Base-by-base conservation (phyloP, 352 stramenopile genomes). In the Aphanomyces astaci region DNA sequence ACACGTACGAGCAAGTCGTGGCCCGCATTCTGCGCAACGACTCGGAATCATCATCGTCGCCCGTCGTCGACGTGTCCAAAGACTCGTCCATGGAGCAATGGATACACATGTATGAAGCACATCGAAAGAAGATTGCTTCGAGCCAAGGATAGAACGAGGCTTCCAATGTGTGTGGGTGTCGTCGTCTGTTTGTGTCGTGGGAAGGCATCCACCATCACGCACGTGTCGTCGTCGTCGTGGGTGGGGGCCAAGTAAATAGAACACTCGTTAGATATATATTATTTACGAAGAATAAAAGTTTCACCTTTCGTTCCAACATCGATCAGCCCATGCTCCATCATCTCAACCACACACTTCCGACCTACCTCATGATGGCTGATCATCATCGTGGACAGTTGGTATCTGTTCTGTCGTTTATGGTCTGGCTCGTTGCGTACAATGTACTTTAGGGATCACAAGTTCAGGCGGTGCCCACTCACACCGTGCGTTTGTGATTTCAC, bases 11-110 rank as follows among this genome's bases (percentile, higher is more conserved):
- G 54, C 9, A 48, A n/a, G 62, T 68, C 19, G 62, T 48, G 0
- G 40, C n/a, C 5, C 25, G 28, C 11, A 56, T 27, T 22, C 25
- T 68, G 40, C 17, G 40, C 11, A 19, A 43, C 13, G 51, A 59
- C 51, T 19, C 22, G 11, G 51, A 52, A 10, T 68, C 19, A 13
- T 3, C 59, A 40, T 11, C 33, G 4, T 19, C 11, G 4, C 46
- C 13, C 25, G 17, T 64, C 25, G 24, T 30, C 15, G 45, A 53
- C 25, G 46, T 28, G 15, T 33, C 57, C 51, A 40, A 39, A 59
- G 51, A 68, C 32, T 43, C 43, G 19, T 46, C 40, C 17, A 59
- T 68, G 48, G 62, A 68, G 51, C 62, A 68, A 48, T 68, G 62
- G n/a, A 51, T 68, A 36, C n/a, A 59, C 40, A 40, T 59, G 27